Evolutionary conservation across 2,329 filamentous ascomycete species (phyloP).

Genomic region (Pyrenochaeta sp.): DNA sequence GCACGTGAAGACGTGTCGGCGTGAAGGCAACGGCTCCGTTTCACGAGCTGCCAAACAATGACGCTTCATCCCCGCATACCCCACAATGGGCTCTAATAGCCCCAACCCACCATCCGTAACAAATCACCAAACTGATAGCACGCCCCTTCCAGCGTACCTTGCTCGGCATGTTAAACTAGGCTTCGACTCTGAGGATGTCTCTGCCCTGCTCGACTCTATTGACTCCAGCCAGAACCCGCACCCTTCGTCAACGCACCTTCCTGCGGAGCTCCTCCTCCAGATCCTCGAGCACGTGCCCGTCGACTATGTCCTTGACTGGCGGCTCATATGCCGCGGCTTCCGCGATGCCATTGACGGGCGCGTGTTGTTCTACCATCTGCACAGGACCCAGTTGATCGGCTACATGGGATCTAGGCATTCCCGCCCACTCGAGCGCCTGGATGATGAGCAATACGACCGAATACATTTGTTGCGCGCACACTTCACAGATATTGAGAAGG

Average conservation of each 20-base stretch:
- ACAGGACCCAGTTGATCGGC: constrained; percentile 30
- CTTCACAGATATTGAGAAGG: constrained; percentile 12
- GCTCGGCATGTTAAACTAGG: constrained; percentile 31
- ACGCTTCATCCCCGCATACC: background rate
- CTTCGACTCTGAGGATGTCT: constrained; percentile 36
- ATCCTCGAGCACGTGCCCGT: constrained; percentile 40
- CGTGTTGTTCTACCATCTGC: constrained; percentile 33
- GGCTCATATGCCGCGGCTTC: constrained; percentile 40
- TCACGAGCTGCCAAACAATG: background rate
- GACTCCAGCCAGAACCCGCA: constrained; percentile 35
- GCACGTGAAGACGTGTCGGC: background rate
- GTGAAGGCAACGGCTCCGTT: background rate
- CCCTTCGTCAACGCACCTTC: constrained; percentile 24
- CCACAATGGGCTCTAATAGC: background rate
- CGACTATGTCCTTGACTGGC: constrained; percentile 37
- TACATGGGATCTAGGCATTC: constrained; percentile 20
- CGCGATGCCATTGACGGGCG: constrained; percentile 43
- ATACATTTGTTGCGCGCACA: constrained; percentile 24
- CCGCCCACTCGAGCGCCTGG: constrained; percentile 6
- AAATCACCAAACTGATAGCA: background rate
- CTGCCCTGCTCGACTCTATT: constrained; percentile 37
- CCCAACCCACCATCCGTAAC: background rate
- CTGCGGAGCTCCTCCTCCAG: constrained; percentile 39
- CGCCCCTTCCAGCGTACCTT: constrained; percentile 31
- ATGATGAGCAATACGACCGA: constrained; percentile 22